Evolutionary conservation across 371 early-diverging fungal genomes (phyloP), one percentile per base, ranked within the genome.

Genomic region (Phascolomyces articulosus): DNA sequence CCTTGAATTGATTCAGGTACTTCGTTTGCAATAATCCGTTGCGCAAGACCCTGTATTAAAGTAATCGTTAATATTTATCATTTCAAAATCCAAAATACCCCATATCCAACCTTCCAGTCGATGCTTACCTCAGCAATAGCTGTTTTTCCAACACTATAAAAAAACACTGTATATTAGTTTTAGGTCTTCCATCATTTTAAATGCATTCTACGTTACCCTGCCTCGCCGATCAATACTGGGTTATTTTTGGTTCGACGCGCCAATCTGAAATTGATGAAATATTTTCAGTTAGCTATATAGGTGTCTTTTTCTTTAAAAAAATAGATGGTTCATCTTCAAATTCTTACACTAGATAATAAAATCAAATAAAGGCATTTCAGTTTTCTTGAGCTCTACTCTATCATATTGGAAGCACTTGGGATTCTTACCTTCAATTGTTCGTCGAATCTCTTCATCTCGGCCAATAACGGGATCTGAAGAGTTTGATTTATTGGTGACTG

Each of bases 161-260:
- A 3, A 67, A 0, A 20, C 13, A 8, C 10, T 21, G 23, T 20
- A n/a, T n/a, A n/a, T n/a, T n/a, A n/a, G n/a, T n/a, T n/a, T n/a
- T n/a, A n/a, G n/a, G n/a, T n/a, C n/a, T n/a, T n/a, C n/a, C n/a
- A n/a, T n/a, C n/a, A n/a, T n/a, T n/a, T n/a, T n/a, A n/a, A n/a
- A n/a, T n/a, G n/a, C n/a, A n/a, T n/a, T n/a, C n/a, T n/a, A n/a
- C n/a, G n/a, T 76, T 80, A 78, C 83, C 85, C 89, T 40, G 90
- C 87, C 64, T 91, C 89, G 60, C 95, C 97, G 29, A 96, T 93
- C 55, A 96, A 77, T 18, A 96, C 92, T 15, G 96, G 95, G 70
- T 95, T 96, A 72, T 94, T 94, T 66, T 98, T 98, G 24, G 92
- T 95, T 80, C 91, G 81, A 44, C 94, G 89, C 11, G 92, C 82